Base-by-base conservation (phyloP, 208 protist genomes). In the Leishmania lainsoni region DNA sequence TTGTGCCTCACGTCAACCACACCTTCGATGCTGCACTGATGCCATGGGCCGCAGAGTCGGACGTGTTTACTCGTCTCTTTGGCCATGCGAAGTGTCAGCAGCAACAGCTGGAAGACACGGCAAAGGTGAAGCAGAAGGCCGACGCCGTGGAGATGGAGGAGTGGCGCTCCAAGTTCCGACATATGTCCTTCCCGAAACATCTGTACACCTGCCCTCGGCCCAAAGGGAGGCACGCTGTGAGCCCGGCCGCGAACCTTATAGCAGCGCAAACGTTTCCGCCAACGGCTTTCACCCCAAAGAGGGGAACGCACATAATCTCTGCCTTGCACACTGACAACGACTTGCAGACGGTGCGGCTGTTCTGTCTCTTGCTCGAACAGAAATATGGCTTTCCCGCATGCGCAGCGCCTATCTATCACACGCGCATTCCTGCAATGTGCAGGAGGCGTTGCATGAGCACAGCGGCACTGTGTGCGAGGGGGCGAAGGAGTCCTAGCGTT, bases 41-140 rank as follows among this genome's bases (percentile, higher is more conserved):
- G 9, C 16, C 0, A 8, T 84, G 75, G 75, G 10, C 42, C 32
- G 69, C 63, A 3, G 59, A 39, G 49, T 54, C 76, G 3, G 56
- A 68, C 22, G 81, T 84, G 1, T 77, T 84, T 12, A 29, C 29
- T 20, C 81, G 81, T 2, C 81, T 80, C 49, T 80, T 61, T 72
- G 81, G 69, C 52, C 75, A 84, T 70, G 81, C 69, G 35, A 70
- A 54, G 59, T 80, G 75, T 58, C 68, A 58, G 26, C 81, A 58
- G 70, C 52, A 75, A 35, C 61, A 80, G 29, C 16, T 32, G 45
- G n/a, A 72, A 26, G 48, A 69, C 5, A 75, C 14, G 5, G 39
- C 42, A 39, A 22, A 59, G 45, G 42, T 4, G 45, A 54, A 26
- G 51, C 42, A 49, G 14, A 54, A 58, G 49, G 48, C 29, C n/a